Evolutionary conservation across 306 rosid species (phyloP), one percentile per base, ranked within the genome.

Genomic region (Trifolium pratense): DNA sequence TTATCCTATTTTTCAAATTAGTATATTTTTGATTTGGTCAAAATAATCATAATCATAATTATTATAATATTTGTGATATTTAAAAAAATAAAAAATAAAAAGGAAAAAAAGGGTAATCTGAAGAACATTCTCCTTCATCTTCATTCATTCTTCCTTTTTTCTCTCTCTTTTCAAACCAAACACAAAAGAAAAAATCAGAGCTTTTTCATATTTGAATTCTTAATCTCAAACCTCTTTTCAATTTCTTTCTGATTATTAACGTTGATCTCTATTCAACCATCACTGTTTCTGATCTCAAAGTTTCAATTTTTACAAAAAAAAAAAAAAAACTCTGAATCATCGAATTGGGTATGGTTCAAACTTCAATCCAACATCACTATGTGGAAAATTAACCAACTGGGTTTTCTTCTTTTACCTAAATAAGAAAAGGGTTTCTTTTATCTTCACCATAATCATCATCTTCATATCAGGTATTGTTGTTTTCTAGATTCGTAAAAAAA

Each of bases 331-430:
- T 58, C 52, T 52, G 26, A 53, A 15, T 73, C 76, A 48, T 71
- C 42, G 17, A 40, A 9, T 74, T 76, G 59, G 60, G 73, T 49
- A 25, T 21, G 6, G 55, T 59, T 29, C 59, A 60, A 60, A 40
- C 1, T 53, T 11, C 59, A 53, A 53, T 61, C 48, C 72, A 59
- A 15, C 20, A 68, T 68, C 78, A 73, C 65, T 18, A 79, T 66
- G 78, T 39, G 16, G 20, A 57, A 46, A 79, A 74, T 74, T 20
- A 32, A 40, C 26, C n/a, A 75, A 75, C 26, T 80, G 67, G 69
- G 69, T 64, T 80, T 66, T 68, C 75, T 77, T 62, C 75, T 52
- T 7, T 59, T 83, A 68, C 79, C 53, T 20, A 34, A 82, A 86
- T 68, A 88, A 82, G 74, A 46, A 67, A 62, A 36, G 72, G 66